These are phyloP conservation scores for Erigeron philadelphicus DNA, from an alignment of 140 eudicot species.

Conservation along the genomic window DNA sequence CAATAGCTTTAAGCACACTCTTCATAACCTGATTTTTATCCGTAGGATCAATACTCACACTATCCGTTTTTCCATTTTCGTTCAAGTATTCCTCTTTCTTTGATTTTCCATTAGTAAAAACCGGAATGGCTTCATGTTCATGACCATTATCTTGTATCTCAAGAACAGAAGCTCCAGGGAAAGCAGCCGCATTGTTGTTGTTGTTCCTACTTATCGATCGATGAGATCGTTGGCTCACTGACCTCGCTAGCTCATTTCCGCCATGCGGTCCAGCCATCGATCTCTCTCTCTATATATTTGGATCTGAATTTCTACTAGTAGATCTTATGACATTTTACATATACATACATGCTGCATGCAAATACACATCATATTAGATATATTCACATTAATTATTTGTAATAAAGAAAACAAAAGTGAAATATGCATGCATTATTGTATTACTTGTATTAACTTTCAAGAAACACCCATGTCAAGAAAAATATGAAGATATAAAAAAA, in stretches of 20 bases:
- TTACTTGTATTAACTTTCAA: no score
- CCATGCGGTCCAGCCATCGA: constrained; percentile 17
- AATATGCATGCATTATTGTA: no score
- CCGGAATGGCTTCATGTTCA: constrained; percentile 52
- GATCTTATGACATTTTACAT: no score
- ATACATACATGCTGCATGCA: no score
- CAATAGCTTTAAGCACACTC: constrained; percentile 41
- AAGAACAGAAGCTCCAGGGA: constrained; percentile 29
- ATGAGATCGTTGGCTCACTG: constrained; percentile 32
- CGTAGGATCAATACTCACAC: constrained; percentile 12
- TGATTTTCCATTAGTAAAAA: not conserved
- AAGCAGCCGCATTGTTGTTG: constrained; percentile 34
- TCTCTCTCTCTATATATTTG: no score
- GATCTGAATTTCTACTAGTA: no score
- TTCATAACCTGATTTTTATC: constrained; percentile 47
- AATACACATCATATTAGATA: no score
- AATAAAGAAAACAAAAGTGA: no score
- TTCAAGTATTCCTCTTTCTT: constrained; percentile 46
- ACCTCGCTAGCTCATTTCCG: constrained; percentile 29
- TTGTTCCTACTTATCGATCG: constrained; percentile 28
- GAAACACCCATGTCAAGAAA: no score
- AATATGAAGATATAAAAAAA: no score
- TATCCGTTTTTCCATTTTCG: constrained; percentile 30
- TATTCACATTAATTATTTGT: no score
- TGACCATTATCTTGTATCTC: constrained; percentile 42